Conservation (phyloP, 1,284 basidiomycete genomes). For the Inonotus obliquus region DNA sequence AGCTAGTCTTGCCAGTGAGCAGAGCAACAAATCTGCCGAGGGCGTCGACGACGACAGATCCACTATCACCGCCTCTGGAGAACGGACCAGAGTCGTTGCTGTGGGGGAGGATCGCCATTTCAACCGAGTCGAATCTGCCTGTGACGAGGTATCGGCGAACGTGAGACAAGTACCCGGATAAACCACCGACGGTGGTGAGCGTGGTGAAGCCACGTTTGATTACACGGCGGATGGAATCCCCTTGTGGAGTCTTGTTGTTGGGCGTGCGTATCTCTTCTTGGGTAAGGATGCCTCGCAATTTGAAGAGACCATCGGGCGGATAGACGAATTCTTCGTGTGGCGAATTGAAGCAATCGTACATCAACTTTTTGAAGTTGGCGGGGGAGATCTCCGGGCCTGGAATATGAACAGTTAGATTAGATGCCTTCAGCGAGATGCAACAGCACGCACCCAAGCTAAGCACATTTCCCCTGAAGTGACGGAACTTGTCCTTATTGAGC, state of each 20-base stretch:
- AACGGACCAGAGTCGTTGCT: constrained; percentile 29
- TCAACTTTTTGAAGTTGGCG: constrained; percentile 23
- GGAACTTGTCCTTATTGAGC: constrained; percentile 25
- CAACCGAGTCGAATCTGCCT: constrained; percentile 29
- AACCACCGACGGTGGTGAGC: constrained; percentile 29
- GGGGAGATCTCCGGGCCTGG: constrained; percentile 25
- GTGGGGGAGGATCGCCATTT: constrained; percentile 28
- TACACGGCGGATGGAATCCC: constrained; percentile 25
- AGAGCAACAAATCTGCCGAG: constrained; percentile 27
- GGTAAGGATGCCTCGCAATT: constrained; percentile 18
- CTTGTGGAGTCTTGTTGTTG: constrained; percentile 17
- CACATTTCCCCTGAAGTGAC: constrained; percentile 19
- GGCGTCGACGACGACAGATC: constrained; percentile 29
- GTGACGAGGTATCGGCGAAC: constrained; percentile 27
- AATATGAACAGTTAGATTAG: constrained; percentile 25
- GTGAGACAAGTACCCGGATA: constrained; percentile 29
- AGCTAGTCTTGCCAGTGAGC: constrained; percentile 30
- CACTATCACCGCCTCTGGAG: constrained; percentile 35
- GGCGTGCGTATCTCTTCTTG: constrained; percentile 17
- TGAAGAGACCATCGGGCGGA: constrained; percentile 17
- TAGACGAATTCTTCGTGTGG: constrained; percentile 23
- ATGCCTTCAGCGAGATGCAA: constrained; percentile 32
- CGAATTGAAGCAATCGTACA: constrained; percentile 19
- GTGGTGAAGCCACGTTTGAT: constrained; percentile 32
- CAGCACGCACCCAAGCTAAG: constrained; percentile 35